Evolutionary conservation across 768 basidiomycete genomes (phyloP), one percentile per base, ranked within the genome.

Genomic region (Fomitopsis serialis): DNA sequence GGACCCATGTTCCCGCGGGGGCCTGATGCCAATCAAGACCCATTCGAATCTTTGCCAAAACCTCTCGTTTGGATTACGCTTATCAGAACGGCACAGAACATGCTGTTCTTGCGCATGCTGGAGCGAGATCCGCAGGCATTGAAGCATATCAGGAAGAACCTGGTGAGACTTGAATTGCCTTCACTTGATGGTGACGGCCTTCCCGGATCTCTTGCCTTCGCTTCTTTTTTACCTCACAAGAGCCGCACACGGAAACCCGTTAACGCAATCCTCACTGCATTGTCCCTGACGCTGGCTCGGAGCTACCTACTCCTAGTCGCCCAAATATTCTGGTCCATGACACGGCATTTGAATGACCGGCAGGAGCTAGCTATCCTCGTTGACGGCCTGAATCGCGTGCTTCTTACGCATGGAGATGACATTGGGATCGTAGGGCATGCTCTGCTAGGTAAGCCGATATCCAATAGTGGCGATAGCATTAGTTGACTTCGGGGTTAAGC

Each of bases 371-470:
- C 79, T 0, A 61, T 82, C 22, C 73, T 87, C 11, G 68, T 89
- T 19, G 87, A 90, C 63, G 85, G 87, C 2, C 61, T 90, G 19
- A 90, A 88, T 65, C 77, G 79, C 5, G 83, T 87, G 42, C 68
- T 92, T 17, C 68, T 88, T 27, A 70, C 68, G 2, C 87, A 90
- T 67, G 84, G 85, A 3, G 77, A 83, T 59, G 89, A 90, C 60
- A 78, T 86, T 43, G 85, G 83, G n/a, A 81, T 90, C 49, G 81
- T 92, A n/a, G 75, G 78, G 35, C 88, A 89, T 55, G 76, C 81
- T 7, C 70, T 90, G 63, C 82, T 89, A 25, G 85, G 88, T 89
- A 59, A 61, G 80, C 29, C 6, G 5, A 32, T 32, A 32, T 32
- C 29, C n/a, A 13, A 29, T 22, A 50, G 17, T 19, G 21, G 24